A percentile compares a stretch with the other conserved stretches of the same genome.
phyloP scores from a whole-genome alignment of 2,329 filamentous ascomycete genomes.

The Pseudogymnoascus sp. region DNA sequence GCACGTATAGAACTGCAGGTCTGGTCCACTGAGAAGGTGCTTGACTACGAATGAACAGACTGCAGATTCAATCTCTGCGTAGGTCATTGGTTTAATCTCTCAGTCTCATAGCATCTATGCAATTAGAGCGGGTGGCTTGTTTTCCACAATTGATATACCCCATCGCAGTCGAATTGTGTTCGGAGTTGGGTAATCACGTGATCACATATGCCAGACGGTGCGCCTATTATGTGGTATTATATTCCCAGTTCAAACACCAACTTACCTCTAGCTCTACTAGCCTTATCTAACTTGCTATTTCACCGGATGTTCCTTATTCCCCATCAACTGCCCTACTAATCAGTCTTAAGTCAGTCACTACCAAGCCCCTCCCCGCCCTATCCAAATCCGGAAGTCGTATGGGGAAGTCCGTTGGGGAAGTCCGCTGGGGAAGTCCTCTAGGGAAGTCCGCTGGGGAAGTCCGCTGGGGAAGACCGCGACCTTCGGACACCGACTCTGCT shows the following conservation, averaged over 20 bases:
- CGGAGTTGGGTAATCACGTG: not conserved
- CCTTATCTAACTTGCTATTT: not conserved
- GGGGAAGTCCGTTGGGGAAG: not conserved
- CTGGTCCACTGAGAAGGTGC: not conserved
- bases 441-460: not conserved
- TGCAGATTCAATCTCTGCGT: not conserved
- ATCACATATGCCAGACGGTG: no score
- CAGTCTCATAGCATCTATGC: not conserved
- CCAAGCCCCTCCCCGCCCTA: not conserved
- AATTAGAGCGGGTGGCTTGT: not conserved
- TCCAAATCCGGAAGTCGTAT: not conserved
- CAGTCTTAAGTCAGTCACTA: not conserved
- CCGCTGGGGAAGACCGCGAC: not conserved
- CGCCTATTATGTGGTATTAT: not conserved
- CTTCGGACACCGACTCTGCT: not conserved
- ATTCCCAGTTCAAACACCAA: not conserved
- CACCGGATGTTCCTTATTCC: not conserved
- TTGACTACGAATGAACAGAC: no score
- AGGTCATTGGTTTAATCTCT: not conserved
- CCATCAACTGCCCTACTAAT: not conserved
- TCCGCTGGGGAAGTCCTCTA: not conserved
- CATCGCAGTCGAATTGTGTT: not conserved
- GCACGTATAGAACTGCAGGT: not conserved
- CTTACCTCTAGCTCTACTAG: not conserved
- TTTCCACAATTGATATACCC: not conserved